A percentile compares a stretch with the other conserved stretches of the same genome.
phyloP scores from a whole-genome alignment of 1,139 yeast genomes.

The Suzukiozyma palmioleophila region DNA sequence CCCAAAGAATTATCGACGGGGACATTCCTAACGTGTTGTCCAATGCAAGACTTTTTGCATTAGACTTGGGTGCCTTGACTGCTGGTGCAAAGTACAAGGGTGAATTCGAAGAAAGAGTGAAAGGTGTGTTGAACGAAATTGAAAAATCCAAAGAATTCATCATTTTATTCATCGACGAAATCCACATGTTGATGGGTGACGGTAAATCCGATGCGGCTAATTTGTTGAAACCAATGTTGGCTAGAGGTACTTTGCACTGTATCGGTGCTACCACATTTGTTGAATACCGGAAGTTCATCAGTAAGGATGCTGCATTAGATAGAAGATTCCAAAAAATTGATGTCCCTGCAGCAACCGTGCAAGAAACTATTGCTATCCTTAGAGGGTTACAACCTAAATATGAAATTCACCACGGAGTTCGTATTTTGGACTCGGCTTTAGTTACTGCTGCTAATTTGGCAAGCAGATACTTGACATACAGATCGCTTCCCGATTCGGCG shows the following conservation, averaged over 20 bases:
- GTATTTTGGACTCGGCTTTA: conserved; percentile 91
- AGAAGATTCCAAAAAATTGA: conserved; percentile 97
- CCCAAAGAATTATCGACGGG: conserved; percentile 91
- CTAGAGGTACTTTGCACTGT: conserved; percentile 94
- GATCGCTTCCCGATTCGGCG: conserved; percentile 96
- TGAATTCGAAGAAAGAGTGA: conserved; percentile 95
- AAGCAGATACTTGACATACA: conserved; percentile 87
- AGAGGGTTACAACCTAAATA: conserved; percentile 96
- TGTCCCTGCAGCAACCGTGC: conserved; percentile 88
- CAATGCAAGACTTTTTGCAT: conserved; percentile 73
- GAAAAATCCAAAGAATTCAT: conserved; percentile 85
- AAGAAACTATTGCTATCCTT: conserved; percentile 91
- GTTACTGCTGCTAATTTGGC: conserved; percentile 96
- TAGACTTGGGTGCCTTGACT: conserved; percentile 91
- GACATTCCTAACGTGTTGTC: conserved; percentile 90
- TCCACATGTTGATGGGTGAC: conserved; percentile 99
- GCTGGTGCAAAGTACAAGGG: conserved; percentile 99
- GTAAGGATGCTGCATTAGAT: conserved; percentile 98
- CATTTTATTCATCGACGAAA: conserved; percentile 89
- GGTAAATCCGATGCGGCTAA: conserved; percentile 95
- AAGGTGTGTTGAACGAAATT: conserved; percentile 91
- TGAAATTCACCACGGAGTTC: conserved; percentile 97
- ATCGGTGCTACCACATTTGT: conserved; percentile 97
- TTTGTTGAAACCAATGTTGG: conserved; percentile 92
- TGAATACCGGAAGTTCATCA: conserved; percentile 87